These are phyloP conservation scores for Pulicaria dysenterica DNA, from an alignment of 129 eudicot species.

Conservation along the genomic window DNA sequence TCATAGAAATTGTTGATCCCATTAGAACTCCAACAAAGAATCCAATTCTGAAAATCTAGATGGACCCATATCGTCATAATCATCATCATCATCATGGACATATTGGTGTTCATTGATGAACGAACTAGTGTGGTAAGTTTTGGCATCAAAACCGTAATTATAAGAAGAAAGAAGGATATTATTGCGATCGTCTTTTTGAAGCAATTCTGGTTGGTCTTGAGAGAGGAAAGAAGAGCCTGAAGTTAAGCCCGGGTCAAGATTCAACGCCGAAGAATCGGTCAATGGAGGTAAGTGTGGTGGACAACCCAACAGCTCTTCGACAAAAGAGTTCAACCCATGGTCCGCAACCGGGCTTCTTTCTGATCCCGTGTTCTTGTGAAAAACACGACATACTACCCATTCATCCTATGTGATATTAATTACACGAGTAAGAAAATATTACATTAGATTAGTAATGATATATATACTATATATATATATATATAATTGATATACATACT, in stretches of 20 bases:
- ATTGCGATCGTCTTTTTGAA: constrained; percentile 30
- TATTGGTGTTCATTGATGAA: constrained; percentile 1
- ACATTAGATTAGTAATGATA: no score
- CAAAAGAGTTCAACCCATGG: constrained; percentile 48
- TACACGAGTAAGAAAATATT: not conserved
- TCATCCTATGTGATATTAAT: constrained; percentile 35
- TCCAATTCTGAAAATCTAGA: constrained; percentile 51
- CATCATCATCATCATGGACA: not conserved
- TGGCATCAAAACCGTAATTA: constrained; percentile 9
- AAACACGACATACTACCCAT: constrained; percentile 52
- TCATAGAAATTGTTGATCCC: not conserved
- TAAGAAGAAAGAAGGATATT: constrained; percentile 27
- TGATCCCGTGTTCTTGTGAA: constrained; percentile 33
- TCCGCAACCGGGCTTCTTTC: constrained; percentile 20
- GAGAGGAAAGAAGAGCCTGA: constrained; percentile 5
- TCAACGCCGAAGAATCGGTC: constrained; percentile 28
- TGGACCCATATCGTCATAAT: constrained; percentile 7
- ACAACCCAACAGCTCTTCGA: constrained; percentile 44
- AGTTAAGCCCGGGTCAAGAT: constrained; percentile 10
- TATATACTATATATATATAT: no score
- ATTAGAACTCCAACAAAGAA: constrained; percentile 50
- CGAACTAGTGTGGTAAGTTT: not conserved
- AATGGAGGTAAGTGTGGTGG: constrained; percentile 46
- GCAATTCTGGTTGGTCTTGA: constrained; percentile 10
- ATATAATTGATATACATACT: no score